A percentile compares a stretch with the other conserved stretches of the same genome.
Evolutionary conservation across 2,329 filamentous ascomycete species (phyloP).

Genomic region (Pyricularia sp.): DNA sequence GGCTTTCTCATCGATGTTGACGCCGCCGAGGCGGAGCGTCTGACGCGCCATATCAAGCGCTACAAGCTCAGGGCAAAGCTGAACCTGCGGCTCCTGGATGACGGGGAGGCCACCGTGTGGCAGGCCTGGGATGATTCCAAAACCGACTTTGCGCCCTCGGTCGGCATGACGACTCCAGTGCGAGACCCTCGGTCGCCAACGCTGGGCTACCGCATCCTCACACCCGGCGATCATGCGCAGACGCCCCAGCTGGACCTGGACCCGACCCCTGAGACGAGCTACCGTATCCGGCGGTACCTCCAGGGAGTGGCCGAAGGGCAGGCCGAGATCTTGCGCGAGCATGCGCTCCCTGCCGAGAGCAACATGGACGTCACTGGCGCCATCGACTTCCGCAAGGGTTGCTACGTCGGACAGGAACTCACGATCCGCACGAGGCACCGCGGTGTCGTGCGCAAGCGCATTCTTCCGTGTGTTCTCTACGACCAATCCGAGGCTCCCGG

Average conservation of each 20-base stretch:
- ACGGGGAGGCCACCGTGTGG: slow-evolving; percentile 61
- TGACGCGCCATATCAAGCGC: slow-evolving; percentile 67
- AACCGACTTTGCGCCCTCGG: background rate
- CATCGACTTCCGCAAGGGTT: slow-evolving; percentile 91
- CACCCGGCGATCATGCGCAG: slow-evolving; percentile 7
- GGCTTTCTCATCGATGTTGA: slow-evolving; percentile 77
- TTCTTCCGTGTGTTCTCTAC: slow-evolving; percentile 74
- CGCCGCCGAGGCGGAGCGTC: slow-evolving; percentile 46
- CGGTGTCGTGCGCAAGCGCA: slow-evolving; percentile 83
- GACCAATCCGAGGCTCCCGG: slow-evolving; percentile 29
- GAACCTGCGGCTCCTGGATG: slow-evolving; percentile 53
- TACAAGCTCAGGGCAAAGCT: slow-evolving; percentile 84
- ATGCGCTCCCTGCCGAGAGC: slow-evolving; percentile 74
- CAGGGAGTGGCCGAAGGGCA: slow-evolving; percentile 80
- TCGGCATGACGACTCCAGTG: slow-evolving; percentile 23
- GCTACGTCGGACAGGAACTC: slow-evolving; percentile 93
- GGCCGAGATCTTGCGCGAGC: slow-evolving; percentile 60
- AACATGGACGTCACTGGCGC: slow-evolving; percentile 82
- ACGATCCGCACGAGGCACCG: slow-evolving; percentile 93
- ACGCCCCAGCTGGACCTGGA: slow-evolving; percentile 15
- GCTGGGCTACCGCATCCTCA: slow-evolving; percentile 42
- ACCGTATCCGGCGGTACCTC: slow-evolving; percentile 69
- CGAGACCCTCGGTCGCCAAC: slow-evolving; percentile 44
- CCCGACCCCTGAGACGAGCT: slow-evolving; percentile 42
- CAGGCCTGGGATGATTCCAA: slow-evolving; percentile 58